These are phyloP conservation scores for Ophiostoma triangulosporum DNA, from an alignment of 2,329 filamentous ascomycete species.

Conservation along the genomic window DNA sequence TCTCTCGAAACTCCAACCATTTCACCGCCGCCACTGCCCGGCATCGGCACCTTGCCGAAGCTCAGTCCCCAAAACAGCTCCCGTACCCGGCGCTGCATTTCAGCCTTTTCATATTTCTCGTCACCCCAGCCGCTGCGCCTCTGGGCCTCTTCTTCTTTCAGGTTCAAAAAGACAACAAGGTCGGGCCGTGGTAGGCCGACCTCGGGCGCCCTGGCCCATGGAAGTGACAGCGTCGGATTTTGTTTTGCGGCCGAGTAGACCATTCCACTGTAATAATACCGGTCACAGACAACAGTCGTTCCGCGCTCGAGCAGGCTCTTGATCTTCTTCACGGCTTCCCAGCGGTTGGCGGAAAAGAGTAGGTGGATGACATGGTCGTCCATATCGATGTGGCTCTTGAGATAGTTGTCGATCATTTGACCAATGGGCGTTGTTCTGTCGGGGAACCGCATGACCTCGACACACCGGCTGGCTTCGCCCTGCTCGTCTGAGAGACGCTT, in stretches of 20 bases:
- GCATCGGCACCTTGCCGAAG: slow-evolving; percentile 26
- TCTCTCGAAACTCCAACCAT: neutral
- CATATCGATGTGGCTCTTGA: slow-evolving; percentile 57
- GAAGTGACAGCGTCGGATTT: slow-evolving; percentile 52
- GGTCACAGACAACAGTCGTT: slow-evolving; percentile 69
- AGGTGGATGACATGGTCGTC: slow-evolving; percentile 86
- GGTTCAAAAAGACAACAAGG: slow-evolving; percentile 73
- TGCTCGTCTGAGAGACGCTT: slow-evolving; percentile 31
- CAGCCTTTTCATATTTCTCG: slow-evolving; percentile 76
- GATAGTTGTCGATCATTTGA: slow-evolving; percentile 72
- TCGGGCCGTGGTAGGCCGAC: slow-evolving; percentile 79
- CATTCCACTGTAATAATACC: slow-evolving; percentile 90
- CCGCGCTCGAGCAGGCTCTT: slow-evolving; percentile 45
- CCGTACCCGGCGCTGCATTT: slow-evolving; percentile 70
- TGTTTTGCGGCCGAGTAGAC: slow-evolving; percentile 86
- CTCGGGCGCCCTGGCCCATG: slow-evolving; percentile 77
- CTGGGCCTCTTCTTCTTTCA: slow-evolving; percentile 58
- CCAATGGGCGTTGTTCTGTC: slow-evolving; percentile 77
- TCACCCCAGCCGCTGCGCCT: slow-evolving; percentile 74
- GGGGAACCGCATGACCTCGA: slow-evolving; percentile 48
- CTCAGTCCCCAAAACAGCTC: slow-evolving; percentile 53
- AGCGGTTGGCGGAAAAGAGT: slow-evolving; percentile 80
- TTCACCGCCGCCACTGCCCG: neutral
- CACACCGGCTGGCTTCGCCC: slow-evolving; percentile 13
- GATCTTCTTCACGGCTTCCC: slow-evolving; percentile 53